These are phyloP conservation scores for Alternaria burnsii DNA, from an alignment of 2,329 filamentous ascomycete species.

Conservation along the genomic window DNA sequence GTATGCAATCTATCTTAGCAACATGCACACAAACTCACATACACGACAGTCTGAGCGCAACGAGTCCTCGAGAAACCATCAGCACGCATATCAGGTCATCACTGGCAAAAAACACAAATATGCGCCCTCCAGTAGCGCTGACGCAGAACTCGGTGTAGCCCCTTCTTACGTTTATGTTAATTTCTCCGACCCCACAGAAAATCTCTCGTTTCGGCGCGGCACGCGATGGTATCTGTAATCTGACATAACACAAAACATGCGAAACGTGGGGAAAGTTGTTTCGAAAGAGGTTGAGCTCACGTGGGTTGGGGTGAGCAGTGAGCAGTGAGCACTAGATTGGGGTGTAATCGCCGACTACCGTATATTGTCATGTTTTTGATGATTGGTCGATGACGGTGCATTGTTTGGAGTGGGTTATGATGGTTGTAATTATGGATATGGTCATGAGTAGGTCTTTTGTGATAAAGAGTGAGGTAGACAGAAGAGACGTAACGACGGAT, in stretches of 20 bases:
- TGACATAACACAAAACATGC: neutral
- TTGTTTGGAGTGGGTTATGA: neutral
- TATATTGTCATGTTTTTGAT: neutral
- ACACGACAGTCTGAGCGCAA: neutral
- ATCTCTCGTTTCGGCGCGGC: neutral
- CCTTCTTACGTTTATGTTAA: neutral
- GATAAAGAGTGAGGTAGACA: neutral
- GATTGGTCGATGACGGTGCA: neutral
- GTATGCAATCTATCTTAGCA: neutral
- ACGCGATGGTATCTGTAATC: neutral
- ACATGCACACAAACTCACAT: neutral
- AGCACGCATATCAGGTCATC: neutral
- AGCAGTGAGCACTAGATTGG: neutral
- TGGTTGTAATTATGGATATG: neutral
- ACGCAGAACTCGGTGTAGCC: neutral
- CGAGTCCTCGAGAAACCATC: neutral
- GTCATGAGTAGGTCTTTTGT: neutral
- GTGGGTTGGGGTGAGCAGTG: neutral
- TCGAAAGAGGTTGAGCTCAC: neutral
- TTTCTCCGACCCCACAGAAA: neutral
- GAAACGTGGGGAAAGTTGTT: neutral
- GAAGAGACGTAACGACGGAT: neutral
- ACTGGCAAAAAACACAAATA: neutral
- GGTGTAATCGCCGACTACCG: neutral
- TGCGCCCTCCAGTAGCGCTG: neutral